Conservation (phyloP, 148 eudicot genomes). For the Vaccinium myrtillus region DNA sequence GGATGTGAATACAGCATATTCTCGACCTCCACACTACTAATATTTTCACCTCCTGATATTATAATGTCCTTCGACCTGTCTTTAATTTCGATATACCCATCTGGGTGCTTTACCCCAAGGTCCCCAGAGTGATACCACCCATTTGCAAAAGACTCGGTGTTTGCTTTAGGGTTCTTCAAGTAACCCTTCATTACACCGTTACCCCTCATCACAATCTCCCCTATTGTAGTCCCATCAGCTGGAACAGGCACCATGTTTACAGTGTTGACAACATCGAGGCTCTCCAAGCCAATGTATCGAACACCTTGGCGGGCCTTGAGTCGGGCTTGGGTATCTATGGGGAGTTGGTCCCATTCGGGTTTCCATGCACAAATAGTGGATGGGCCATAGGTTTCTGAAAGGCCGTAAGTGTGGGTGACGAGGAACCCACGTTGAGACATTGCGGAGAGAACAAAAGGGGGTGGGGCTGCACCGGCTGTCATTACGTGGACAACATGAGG, state of each 20-base stretch:
- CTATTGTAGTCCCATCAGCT: slow-evolving; percentile 73
- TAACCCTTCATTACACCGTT: slow-evolving; percentile 94
- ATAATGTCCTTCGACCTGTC: slow-evolving; percentile 92
- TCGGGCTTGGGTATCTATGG: slow-evolving; percentile 67
- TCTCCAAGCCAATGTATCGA: slow-evolving; percentile 61
- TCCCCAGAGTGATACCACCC: slow-evolving; percentile 97
- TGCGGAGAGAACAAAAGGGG: slow-evolving; percentile 69
- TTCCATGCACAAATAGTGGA: slow-evolving; percentile 95
- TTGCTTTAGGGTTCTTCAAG: slow-evolving; percentile 84
- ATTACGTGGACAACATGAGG: slow-evolving; percentile 72
- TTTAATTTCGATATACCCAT: slow-evolving; percentile 84
- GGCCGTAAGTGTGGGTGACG: slow-evolving; percentile 89
- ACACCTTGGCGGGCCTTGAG: slow-evolving; percentile 88
- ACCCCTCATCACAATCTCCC: slow-evolving; percentile 84
- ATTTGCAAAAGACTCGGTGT: slow-evolving; percentile 68
- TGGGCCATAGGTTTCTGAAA: slow-evolving; percentile 90
- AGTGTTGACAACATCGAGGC: slow-evolving; percentile 61
- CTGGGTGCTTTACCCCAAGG: slow-evolving; percentile 81
- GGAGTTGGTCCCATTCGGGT: slow-evolving; percentile 85
- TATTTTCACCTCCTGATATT: slow-evolving; percentile 94
- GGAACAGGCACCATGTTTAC: slow-evolving; percentile 77
- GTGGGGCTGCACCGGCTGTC: slow-evolving; percentile 98
- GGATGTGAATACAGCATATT: slow-evolving; percentile 69
- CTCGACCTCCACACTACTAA: slow-evolving; percentile 89
- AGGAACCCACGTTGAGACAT: slow-evolving; percentile 79